Percentiles rank a stretch among this genome's conserved stretches.
Conservation (phyloP, 345 rosid species). For the Abelmoschus esculentus region DNA sequence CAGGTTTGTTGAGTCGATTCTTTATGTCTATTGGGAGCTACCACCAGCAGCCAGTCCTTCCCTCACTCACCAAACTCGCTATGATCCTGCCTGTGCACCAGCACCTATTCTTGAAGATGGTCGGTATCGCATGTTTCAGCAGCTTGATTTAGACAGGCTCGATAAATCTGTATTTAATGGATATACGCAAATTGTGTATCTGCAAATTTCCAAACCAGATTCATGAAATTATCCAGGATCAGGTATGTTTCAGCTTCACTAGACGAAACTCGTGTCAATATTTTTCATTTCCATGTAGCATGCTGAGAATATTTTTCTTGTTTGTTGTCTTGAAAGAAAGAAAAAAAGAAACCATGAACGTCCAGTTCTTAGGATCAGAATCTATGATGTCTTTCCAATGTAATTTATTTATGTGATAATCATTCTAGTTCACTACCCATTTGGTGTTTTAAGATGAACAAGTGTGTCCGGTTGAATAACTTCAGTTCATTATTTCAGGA, state of each 20-base stretch:
- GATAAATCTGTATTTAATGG: constrained; percentile 85
- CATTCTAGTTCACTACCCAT: background rate
- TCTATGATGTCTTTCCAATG: background rate
- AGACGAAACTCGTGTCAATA: constrained; percentile 2
- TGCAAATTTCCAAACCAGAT: constrained; percentile 60
- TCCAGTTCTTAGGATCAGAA: background rate
- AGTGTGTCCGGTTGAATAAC: background rate
- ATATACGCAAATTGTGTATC: constrained; percentile 96
- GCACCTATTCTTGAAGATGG: constrained; percentile 90
- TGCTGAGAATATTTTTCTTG: background rate
- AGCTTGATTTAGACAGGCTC: constrained; percentile 62
- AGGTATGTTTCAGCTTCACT: background rate
- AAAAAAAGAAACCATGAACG: background rate
- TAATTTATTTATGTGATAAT: background rate
- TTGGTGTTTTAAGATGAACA: background rate
- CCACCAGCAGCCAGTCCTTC: constrained; percentile 97
- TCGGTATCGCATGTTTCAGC: constrained; percentile 57
- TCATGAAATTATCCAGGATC: constrained; percentile 24
- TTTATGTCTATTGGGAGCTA: constrained; percentile 88
- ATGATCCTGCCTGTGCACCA: constrained; percentile 78
- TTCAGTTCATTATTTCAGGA: background rate
- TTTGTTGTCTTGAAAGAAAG: background rate
- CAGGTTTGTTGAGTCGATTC: constrained; percentile 65
- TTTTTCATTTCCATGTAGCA: constrained; percentile 9
- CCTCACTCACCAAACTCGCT: constrained; percentile 87